Conservation (phyloP, 331 rosid genomes). For the Quercus lobata region DNA sequence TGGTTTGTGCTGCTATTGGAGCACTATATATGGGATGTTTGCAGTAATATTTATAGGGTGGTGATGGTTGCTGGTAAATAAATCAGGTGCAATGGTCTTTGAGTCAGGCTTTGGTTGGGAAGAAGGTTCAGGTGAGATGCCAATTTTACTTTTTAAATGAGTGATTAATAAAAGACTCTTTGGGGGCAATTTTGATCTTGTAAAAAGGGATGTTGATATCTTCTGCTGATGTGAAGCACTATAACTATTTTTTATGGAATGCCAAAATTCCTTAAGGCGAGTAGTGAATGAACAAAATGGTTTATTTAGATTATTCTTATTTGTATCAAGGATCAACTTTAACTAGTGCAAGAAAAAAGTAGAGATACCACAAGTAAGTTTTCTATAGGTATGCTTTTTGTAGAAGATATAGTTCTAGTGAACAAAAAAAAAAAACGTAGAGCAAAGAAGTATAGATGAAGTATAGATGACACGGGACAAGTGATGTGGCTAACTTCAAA, state of each 20-base stretch:
- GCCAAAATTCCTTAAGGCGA: neutral
- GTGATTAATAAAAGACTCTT: neutral
- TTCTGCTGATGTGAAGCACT: neutral
- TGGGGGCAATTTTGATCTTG: neutral
- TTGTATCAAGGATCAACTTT: too few relatives aligned
- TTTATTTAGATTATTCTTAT: neutral
- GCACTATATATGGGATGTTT: neutral
- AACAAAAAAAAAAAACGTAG: too few relatives aligned
- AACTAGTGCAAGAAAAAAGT: too few relatives aligned
- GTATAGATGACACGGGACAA: too few relatives aligned
- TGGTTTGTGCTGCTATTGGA: neutral
- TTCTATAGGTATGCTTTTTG: too few relatives aligned
- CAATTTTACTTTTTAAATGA: neutral
- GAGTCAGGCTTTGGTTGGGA: neutral
- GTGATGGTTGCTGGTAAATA: neutral
- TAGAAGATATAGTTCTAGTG: too few relatives aligned
- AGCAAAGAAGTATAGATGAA: too few relatives aligned
- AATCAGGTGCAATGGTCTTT: neutral
- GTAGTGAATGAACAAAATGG: neutral
- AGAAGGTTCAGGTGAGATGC: neutral
- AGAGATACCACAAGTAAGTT: too few relatives aligned
- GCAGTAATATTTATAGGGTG: neutral
- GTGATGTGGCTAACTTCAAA: too few relatives aligned
- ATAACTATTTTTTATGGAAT: neutral
- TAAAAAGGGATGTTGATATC: neutral